Evolutionary conservation across 1,139 yeast genomes (phyloP), one percentile per base, ranked within the genome.

Genomic region (Zygoascus hellenicus): DNA sequence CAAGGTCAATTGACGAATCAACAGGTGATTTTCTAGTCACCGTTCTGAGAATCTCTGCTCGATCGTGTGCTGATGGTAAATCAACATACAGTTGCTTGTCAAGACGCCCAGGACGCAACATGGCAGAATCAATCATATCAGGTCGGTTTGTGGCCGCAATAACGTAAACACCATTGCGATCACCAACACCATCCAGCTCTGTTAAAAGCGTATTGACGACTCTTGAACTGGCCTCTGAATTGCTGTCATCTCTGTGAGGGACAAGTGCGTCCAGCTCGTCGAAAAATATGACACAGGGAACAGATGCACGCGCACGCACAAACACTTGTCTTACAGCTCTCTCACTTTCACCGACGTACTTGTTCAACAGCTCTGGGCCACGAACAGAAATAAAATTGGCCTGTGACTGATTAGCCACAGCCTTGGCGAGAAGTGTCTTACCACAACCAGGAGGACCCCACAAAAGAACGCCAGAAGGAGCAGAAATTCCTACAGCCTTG

Each of bases 391-490:
- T 92, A 66, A 92, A 92, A 63, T 92, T 92, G 7, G 97, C 97
- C 48, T 95, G 77, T 1, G 96, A 87, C 66, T 92, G 97, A 63
- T 92, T 90, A 11, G 98, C 98, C 9, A 92, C 97, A 0, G 97
- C 98, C 61, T 92, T 92, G 1, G 97, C 98, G 43, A 92, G 71
- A 48, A 92, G 72, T 0, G 98, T 92, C 63, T 92, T 92, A 75
- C 98, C 98, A 70, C 97, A 92, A 17, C 98, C 98, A 2, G 98
- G 98, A 1, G 98, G 99, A 0, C 99, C 99, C 98, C 98, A 92
- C 74, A 92, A 76, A 16, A 92, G 70, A 0, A 92, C 98, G 47
- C 99, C 99, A 0, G 97, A 90, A 1, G 98, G 97, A 0, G 97
- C 96, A 47, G 89, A 80, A 34, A 92, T 90, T 65, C 99, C 99